Percentiles rank a stretch among this genome's conserved stretches.
Conservation (phyloP, 2,329 filamentous ascomycete genomes). For the Lachnellula hyalina region DNA sequence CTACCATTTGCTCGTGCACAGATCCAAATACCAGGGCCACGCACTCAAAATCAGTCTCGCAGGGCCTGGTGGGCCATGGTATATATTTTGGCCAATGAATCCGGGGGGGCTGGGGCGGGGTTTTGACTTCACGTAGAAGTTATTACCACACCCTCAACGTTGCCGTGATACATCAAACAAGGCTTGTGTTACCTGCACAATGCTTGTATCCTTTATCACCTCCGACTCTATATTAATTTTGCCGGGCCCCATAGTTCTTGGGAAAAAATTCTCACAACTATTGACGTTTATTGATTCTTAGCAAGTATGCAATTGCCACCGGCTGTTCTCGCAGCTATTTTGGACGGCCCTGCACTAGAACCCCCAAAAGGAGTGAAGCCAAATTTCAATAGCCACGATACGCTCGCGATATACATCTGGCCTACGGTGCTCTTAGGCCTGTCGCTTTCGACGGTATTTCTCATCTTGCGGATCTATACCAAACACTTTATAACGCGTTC, state of each 20-base stretch:
- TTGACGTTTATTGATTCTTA: neutral
- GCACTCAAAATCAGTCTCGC: too few species aligned
- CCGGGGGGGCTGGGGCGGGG: neutral
- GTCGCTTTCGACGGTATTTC: neutral
- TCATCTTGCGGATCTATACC: constrained; percentile 3
- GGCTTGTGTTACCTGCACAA: neutral
- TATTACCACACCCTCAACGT: too few species aligned
- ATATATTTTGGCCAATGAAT: neutral
- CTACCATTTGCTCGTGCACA: too few species aligned
- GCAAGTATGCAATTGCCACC: neutral
- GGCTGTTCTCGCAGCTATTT: neutral
- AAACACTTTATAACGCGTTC: neutral
- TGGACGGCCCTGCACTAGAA: constrained; percentile 2
- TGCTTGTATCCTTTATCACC: neutral
- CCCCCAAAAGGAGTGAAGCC: neutral
- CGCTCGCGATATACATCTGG: neutral
- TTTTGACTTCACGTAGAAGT: neutral
- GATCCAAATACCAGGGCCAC: too few species aligned
- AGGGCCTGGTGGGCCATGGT: neutral
- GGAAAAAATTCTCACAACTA: neutral
- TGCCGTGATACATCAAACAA: neutral
- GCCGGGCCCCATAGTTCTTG: neutral
- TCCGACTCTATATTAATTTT: neutral
- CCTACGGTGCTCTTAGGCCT: neutral
- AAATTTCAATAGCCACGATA: constrained; percentile 1